A percentile compares a stretch with the other conserved stretches of the same genome.
These are phyloP conservation scores for Populus pruinosa DNA, from an alignment of 345 rosid genomes.

Conservation along the genomic window DNA sequence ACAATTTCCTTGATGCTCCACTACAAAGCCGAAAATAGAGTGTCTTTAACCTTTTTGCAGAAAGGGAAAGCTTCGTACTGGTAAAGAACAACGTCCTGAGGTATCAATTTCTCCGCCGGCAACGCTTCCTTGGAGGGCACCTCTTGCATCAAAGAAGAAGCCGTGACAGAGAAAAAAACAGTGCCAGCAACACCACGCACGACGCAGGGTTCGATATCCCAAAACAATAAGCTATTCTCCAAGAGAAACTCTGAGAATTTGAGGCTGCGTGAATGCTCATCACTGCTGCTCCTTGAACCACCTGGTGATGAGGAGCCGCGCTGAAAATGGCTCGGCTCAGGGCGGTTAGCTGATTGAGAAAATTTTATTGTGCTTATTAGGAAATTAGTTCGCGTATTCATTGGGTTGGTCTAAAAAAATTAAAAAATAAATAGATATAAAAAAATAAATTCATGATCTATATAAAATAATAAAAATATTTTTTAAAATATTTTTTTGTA, in stretches of 20 bases:
- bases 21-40: too few species aligned
- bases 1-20: background rate
- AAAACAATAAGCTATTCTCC: slow-evolving; percentile 25
- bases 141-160: slow-evolving; percentile 49
- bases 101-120: slow-evolving; percentile 36
- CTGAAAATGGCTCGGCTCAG: slow-evolving; percentile 37
- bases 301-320: slow-evolving; percentile 31
- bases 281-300: slow-evolving; percentile 36
- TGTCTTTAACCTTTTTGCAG: slow-evolving; percentile 89
- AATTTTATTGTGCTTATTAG: too few species aligned
- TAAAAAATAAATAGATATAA: too few species aligned
- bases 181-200: slow-evolving; percentile 43
- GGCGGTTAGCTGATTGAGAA: background rate
- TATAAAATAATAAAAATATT: too few species aligned
- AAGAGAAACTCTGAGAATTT: slow-evolving; percentile 26
- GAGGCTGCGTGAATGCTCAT: slow-evolving; percentile 25
- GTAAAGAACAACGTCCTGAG: slow-evolving; percentile 73
- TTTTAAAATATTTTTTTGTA: too few species aligned
- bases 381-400: too few species aligned
- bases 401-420: too few species aligned
- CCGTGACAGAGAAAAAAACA: slow-evolving; percentile 50
- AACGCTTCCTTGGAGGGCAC: slow-evolving; percentile 62
- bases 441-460: too few species aligned
- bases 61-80: slow-evolving; percentile 98
- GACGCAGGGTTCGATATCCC: slow-evolving; percentile 26